Evolutionary conservation across 2,329 filamentous ascomycete genomes (phyloP).

Genomic region (Hawksworthiomyces lignivorus): DNA sequence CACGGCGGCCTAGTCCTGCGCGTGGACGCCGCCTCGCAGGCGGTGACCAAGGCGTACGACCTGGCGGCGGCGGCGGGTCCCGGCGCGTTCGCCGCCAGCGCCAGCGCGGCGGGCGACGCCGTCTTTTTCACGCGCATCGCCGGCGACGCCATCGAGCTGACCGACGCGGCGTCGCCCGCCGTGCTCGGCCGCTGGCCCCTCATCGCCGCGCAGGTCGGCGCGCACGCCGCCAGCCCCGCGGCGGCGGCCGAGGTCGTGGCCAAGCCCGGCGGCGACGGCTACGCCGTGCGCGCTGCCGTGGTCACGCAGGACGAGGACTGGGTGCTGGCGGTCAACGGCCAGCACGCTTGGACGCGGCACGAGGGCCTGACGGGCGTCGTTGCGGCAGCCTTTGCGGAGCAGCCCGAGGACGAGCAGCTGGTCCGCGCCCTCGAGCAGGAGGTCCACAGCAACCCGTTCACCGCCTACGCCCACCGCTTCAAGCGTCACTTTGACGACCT

Average conservation of each 20-base stretch:
- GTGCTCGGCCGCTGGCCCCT: slow-evolving; percentile 67
- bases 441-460: slow-evolving; percentile 68
- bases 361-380: slow-evolving; percentile 78
- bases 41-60: slow-evolving; percentile 69
- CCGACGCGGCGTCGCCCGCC: slow-evolving; percentile 70
- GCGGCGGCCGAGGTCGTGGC: slow-evolving; percentile 66
- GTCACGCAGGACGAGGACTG: slow-evolving; percentile 65
- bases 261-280: slow-evolving; percentile 54
- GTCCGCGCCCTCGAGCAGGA: slow-evolving; percentile 79
- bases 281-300: slow-evolving; percentile 70
- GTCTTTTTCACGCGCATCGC: slow-evolving; percentile 85
- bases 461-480: slow-evolving; percentile 83
- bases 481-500: slow-evolving; percentile 75
- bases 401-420: slow-evolving; percentile 64
- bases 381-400: slow-evolving; percentile 72
- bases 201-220: slow-evolving; percentile 36
- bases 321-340: slow-evolving; percentile 76
- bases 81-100: slow-evolving; percentile 67
- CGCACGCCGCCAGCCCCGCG: slow-evolving; percentile 19
- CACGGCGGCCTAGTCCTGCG: slow-evolving; percentile 69
- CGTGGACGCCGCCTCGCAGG: slow-evolving; percentile 61
- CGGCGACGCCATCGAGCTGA: slow-evolving; percentile 61
- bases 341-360: slow-evolving; percentile 68
- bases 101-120: slow-evolving; percentile 68
- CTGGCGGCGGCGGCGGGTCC: slow-evolving; percentile 62